These are phyloP conservation scores for Globisporangium carolinianum DNA, from an alignment of 352 stramenopile genomes.

Conservation along the genomic window DNA sequence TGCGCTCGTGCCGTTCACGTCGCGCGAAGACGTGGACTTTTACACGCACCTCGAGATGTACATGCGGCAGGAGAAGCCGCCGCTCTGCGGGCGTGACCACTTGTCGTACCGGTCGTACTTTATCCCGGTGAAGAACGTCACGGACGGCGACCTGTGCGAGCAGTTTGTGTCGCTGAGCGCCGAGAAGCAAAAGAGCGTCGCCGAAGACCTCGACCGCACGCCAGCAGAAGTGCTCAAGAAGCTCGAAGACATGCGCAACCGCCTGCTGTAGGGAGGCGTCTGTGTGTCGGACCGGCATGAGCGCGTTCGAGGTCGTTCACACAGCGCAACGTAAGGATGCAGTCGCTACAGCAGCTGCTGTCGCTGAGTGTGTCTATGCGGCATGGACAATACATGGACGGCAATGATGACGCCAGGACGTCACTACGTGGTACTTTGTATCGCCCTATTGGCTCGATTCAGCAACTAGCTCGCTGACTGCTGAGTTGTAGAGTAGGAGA, in stretches of 20 bases:
- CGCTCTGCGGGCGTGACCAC: slow-evolving; percentile 94
- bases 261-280: slow-evolving; percentile 81
- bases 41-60: slow-evolving; percentile 98
- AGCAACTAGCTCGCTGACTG: not conserved
- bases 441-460: not conserved
- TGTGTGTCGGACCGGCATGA: too few relatives aligned
- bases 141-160: slow-evolving; percentile 98
- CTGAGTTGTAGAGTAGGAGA: not conserved
- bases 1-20: slow-evolving; percentile 95
- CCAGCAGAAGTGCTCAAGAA: slow-evolving; percentile 98
- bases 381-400: too few relatives aligned
- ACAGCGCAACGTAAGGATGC: too few relatives aligned
- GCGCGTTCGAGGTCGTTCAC: too few relatives aligned
- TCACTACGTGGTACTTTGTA: not conserved
- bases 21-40: slow-evolving; percentile 96
- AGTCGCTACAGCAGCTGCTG: too few relatives aligned
- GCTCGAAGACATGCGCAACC: slow-evolving; percentile 97
- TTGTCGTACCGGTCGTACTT: slow-evolving; percentile 97
- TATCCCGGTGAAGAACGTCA: slow-evolving; percentile 97
- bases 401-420: too few relatives aligned
- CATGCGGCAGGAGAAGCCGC: slow-evolving; percentile 87
- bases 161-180: slow-evolving; percentile 90
- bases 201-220: slow-evolving; percentile 93
- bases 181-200: slow-evolving; percentile 95
- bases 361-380: too few relatives aligned